Evolutionary conservation across 2,329 filamentous ascomycete genomes (phyloP).

Genomic region (Podosphaera leucotricha): DNA sequence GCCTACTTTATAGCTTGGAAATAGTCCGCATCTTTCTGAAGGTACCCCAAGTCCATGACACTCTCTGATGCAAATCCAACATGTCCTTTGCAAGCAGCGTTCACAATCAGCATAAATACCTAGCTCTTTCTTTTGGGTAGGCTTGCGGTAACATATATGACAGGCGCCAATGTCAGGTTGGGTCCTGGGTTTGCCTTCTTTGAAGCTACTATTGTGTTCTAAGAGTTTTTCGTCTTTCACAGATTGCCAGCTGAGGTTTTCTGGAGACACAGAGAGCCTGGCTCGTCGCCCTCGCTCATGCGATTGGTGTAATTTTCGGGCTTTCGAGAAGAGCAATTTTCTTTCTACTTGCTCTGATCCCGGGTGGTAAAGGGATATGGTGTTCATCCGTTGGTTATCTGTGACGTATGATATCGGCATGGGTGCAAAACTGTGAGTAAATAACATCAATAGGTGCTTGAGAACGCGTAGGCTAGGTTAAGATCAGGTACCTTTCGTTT

Average conservation of each 20-base stretch:
- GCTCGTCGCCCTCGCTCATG: background rate
- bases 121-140: conserved; percentile 39
- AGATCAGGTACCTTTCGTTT: too few species aligned
- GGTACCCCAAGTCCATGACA: conserved; percentile 20
- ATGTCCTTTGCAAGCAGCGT: conserved; percentile 36
- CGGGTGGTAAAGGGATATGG: background rate
- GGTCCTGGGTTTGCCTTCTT: background rate
- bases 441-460: too few species aligned
- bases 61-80: conserved; percentile 43
- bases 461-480: too few species aligned
- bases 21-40: background rate
- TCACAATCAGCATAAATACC: conserved; percentile 42
- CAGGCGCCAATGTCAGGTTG: conserved; percentile 25
- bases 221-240: too few species aligned
- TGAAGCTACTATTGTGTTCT: background rate
- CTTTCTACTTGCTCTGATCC: background rate
- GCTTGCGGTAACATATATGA: conserved; percentile 42
- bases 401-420: background rate
- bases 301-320: background rate
- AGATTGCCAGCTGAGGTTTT: background rate
- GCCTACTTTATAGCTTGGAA: background rate
- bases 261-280: background rate
- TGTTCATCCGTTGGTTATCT: background rate
- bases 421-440: background rate
- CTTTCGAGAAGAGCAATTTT: background rate